Evolutionary conservation across 1,139 yeast species (phyloP), one percentile per base, ranked within the genome.

Genomic region (Debaryomyces nepalensis): DNA sequence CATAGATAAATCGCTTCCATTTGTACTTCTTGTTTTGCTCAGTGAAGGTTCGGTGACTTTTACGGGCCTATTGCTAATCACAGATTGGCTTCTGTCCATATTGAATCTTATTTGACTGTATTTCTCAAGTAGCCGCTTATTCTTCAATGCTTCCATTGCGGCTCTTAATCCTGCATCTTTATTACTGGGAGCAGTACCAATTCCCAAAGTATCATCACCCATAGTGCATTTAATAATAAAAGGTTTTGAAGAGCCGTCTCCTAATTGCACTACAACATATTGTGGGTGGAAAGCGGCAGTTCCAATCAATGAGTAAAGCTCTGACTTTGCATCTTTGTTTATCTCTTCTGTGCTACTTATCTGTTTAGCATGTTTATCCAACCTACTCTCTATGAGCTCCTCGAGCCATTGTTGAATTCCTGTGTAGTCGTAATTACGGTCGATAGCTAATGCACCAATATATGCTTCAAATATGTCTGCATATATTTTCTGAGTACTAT

Each of bases 381-480:
- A 52, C 42, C 59, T 57, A 27, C 58, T 56, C 8, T 66, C 68
- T 38, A 82, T 75, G 23, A 89, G 66, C 39, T 70, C 62, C 4
- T 63, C 59, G 12, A 89, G 59, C 96, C 96, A 90, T 6, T 67
- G 59, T 44, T 75, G 70, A 4, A 87, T 79, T 19, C 66, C 70
- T 1, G 64, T 66, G 26, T 75, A 66, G 37, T 67, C 63, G 35
- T 78, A 75, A 3, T 73, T 67, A 43, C 72, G 66, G 50, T 87
- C 95, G 32, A 82, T 71, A 8, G 82, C 79, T 31, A 91, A 64
- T 0, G 95, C 98, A 4, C 96, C 98, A 29, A 91, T 75, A 55
- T 90, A 91, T 0, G 97, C 97, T 63, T 91, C 97, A 61, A 91
- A 87, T 0, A 86, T 77, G 65, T 87, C 95, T 0, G 95, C 91